Base-by-base conservation (phyloP, 495 filamentous ascomycete species). In the Penicillium flavigenum region DNA sequence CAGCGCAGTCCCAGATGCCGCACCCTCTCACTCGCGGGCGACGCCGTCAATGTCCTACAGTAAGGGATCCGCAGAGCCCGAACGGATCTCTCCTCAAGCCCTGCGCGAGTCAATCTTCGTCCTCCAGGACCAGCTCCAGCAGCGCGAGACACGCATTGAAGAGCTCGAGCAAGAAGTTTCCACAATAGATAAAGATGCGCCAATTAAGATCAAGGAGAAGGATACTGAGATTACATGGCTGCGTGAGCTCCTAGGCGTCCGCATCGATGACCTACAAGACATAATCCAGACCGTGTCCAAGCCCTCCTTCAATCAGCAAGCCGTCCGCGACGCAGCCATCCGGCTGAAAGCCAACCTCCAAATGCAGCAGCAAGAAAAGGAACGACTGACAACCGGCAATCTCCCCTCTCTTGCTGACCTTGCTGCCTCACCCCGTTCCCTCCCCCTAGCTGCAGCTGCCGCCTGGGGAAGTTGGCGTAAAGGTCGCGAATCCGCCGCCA, bases 211-310 rank as follows among this genome's bases (percentile, higher is more conserved):
- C 62, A 88, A 89, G 49, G 91, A 94, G 67, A 86, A 86, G 48
- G 90, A 97, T 43, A 90, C 89, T n/a, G 94, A 98, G 69, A 96
- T 96, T 53, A 87, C 74, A 51, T 98, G 95, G 94, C 81, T 98
- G 10, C 90, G 94, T 56, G 94, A 98, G 68, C 85, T 98, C 19
- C 84, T 98, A 36, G 90, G 87, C 22, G 90, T 96, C 22, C 86
- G 94, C 31, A 84, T 92, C 61, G 90, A 91, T 51, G 94, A 98
- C 68, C 79, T 98, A 2, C 85, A 92, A 57, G 94, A 98, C 64
- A 92, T 98, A 52, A 91, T 97, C 69, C 79, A 82, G 51, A 87
- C 86, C 12, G 79, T 98, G 31, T 85, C 86, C 9, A 75, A 85
- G 51, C 88, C 91, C 2, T 74, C 79, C 38, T 91, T 88, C 68